These are phyloP conservation scores for Fusarium sp. DNA, from an alignment of 2,329 filamentous ascomycete genomes.

Conservation along the genomic window DNA sequence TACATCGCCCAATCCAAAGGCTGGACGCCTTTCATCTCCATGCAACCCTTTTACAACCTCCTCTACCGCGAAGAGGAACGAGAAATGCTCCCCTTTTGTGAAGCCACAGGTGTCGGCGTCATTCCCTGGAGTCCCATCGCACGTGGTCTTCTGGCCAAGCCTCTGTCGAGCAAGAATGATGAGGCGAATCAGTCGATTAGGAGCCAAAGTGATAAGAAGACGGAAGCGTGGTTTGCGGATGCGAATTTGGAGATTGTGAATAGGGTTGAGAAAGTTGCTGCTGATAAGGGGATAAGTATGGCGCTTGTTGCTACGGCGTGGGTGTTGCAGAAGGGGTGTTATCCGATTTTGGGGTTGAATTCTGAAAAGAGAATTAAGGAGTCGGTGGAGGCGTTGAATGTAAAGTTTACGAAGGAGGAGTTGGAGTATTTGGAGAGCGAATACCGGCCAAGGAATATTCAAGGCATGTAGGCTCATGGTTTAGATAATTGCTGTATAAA, in stretches of 20 bases:
- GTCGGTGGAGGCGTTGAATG: slow-evolving; percentile 59
- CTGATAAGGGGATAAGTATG: slow-evolving; percentile 69
- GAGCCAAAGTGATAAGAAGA: slow-evolving; percentile 38
- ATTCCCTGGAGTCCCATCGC: slow-evolving; percentile 52
- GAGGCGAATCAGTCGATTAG: slow-evolving; percentile 15
- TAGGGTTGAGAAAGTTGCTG: slow-evolving; percentile 63
- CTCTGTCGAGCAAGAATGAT: slow-evolving; percentile 31
- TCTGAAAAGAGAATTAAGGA: slow-evolving; percentile 70
- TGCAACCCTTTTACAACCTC: slow-evolving; percentile 69
- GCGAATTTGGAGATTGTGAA: slow-evolving; percentile 47
- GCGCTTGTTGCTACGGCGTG: slow-evolving; percentile 74
- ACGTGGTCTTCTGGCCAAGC: slow-evolving; percentile 47
- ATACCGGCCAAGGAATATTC: slow-evolving; percentile 65
- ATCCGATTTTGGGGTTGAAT: slow-evolving; percentile 71
- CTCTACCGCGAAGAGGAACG: slow-evolving; percentile 69
- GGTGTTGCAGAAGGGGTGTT: slow-evolving; percentile 64
- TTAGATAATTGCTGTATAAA: neutral
- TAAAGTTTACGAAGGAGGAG: slow-evolving; percentile 67
- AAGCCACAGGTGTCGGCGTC: slow-evolving; percentile 47
- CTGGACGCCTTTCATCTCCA: slow-evolving; percentile 68
- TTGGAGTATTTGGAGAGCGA: slow-evolving; percentile 70
- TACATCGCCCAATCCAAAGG: slow-evolving; percentile 63
- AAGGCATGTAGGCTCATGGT: slow-evolving; percentile 38
- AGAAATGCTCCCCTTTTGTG: slow-evolving; percentile 53
- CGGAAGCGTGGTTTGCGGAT: slow-evolving; percentile 41